Evolutionary conservation across 2,329 filamentous ascomycete species (phyloP).

Genomic region (Plectosphaerella cucumerina): DNA sequence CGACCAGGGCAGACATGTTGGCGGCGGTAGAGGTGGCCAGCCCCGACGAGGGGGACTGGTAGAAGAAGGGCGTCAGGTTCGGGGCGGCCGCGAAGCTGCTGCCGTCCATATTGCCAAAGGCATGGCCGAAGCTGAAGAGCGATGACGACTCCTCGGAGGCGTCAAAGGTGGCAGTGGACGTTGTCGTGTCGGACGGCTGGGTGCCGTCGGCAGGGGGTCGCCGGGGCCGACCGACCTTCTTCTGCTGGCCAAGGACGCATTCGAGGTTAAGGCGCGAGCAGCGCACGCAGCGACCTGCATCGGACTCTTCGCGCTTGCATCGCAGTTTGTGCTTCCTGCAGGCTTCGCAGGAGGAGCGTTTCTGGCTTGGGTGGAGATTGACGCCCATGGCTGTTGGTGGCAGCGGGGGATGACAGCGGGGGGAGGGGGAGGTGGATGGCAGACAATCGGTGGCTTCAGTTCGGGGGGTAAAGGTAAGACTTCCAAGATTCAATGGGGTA

Average conservation of each 20-base stretch:
- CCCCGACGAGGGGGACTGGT: not conserved
- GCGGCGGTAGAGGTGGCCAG: not conserved
- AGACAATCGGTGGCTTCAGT: not conserved
- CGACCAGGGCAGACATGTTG: not conserved
- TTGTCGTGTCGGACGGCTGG: not conserved
- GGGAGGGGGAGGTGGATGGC: too few species aligned
- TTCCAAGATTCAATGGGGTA: too few species aligned
- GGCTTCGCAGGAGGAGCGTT: constrained; percentile 26
- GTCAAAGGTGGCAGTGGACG: not conserved
- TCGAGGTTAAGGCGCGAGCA: constrained; percentile 21
- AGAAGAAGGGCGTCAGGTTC: not conserved
- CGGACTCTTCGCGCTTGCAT: constrained; percentile 19
- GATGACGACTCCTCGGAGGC: too few species aligned
- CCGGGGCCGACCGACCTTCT: constrained; percentile 24
- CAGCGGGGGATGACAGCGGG: not conserved
- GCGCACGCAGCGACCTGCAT: constrained; percentile 18
- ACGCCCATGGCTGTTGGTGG: not conserved
- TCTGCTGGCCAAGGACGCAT: constrained; percentile 23
- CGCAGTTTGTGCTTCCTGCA: constrained; percentile 27
- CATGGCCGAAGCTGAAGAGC: not conserved
- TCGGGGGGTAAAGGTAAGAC: not conserved
- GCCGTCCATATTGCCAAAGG: not conserved
- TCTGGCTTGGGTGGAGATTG: constrained; percentile 22
- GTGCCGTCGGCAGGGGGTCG: not conserved
- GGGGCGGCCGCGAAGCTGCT: not conserved